Evolutionary conservation across 1,139 yeast species (phyloP).

Genomic region (Taiozyma onychis): DNA sequence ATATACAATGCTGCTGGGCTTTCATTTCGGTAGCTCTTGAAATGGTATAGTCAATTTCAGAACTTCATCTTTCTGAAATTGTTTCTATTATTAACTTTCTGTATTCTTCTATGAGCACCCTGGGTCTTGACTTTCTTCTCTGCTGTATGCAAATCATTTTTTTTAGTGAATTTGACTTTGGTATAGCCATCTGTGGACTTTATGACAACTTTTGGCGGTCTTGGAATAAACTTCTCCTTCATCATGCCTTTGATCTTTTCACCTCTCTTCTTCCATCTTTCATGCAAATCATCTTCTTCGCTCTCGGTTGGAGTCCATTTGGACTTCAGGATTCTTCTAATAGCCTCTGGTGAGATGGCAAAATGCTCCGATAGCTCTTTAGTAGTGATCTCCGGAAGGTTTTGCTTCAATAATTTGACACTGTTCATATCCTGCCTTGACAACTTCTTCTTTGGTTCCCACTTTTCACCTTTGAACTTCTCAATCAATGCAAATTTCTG

Average conservation of each 20-base stretch:
- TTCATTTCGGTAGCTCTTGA: not conserved
- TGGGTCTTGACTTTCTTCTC: conserved; percentile 2
- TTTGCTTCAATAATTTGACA: conserved; percentile 48
- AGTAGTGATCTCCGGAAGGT: conserved; percentile 55
- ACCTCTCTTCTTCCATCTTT: conserved; percentile 48
- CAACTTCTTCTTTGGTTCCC: conserved; percentile 65
- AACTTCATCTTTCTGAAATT: conserved; percentile 16
- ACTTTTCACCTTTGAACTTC: conserved; percentile 48
- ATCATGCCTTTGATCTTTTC: conserved; percentile 23
- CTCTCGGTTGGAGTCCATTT: conserved; percentile 64
- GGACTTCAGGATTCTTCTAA: conserved; percentile 71
- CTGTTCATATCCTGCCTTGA: conserved; percentile 69
- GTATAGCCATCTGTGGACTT: conserved; percentile 8
- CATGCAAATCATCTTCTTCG: conserved; percentile 41
- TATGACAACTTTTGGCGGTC: conserved; percentile 7
- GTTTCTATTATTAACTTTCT: conserved; percentile 5
- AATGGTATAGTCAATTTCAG: not conserved
- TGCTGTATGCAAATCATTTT: conserved; percentile 1
- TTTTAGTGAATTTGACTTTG: conserved; percentile 4
- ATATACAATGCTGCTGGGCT: conserved; percentile 1
- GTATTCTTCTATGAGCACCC: conserved; percentile 9
- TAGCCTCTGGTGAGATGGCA: conserved; percentile 75
- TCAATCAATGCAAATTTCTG: conserved; percentile 56
- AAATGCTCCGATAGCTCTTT: conserved; percentile 60
- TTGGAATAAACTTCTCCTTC: conserved; percentile 3